These are phyloP conservation scores for Arabidopsis arenosa DNA, from an alignment of 345 rosid species.

Conservation along the genomic window DNA sequence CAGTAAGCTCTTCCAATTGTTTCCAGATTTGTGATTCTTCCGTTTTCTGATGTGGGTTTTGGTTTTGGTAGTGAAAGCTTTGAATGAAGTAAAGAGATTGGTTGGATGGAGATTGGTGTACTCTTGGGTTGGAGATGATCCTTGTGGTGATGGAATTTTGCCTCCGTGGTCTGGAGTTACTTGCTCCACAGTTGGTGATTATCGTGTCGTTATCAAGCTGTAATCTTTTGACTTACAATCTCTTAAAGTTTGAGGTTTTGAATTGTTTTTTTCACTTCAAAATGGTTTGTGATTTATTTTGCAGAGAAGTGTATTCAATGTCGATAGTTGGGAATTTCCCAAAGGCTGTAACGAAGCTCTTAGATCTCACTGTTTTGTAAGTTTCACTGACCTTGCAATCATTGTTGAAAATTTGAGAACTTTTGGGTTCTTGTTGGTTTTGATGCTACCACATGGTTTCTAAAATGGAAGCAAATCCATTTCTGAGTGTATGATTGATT, in stretches of 20 bases:
- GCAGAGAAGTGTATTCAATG: conserved; percentile 71
- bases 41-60: background rate
- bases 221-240: conserved; percentile 40
- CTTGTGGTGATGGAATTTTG: conserved; percentile 72
- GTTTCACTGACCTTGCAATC: conserved; percentile 1
- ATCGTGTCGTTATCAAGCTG: conserved; percentile 82
- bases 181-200: conserved; percentile 76
- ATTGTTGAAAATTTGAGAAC: background rate
- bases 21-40: background rate
- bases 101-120: conserved; percentile 80
- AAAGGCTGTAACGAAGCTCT: conserved; percentile 69
- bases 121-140: conserved; percentile 82
- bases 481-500: conserved; percentile 12
- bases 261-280: background rate
- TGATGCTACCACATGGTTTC: background rate
- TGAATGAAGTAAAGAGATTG: conserved; percentile 71
- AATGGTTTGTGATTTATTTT: conserved; percentile 17
- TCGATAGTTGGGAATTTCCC: conserved; percentile 82
- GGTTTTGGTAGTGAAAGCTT: conserved; percentile 59
- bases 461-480: background rate
- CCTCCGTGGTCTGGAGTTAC: conserved; percentile 93
- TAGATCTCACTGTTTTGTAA: conserved; percentile 79
- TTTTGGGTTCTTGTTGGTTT: background rate
- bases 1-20: conserved; percentile 27
- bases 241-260: background rate